A percentile compares a stretch with the other conserved stretches of the same genome.
These are phyloP conservation scores for Picocystis sp. DNA, from an alignment of 163 green algal genomes.

Conservation along the genomic window DNA sequence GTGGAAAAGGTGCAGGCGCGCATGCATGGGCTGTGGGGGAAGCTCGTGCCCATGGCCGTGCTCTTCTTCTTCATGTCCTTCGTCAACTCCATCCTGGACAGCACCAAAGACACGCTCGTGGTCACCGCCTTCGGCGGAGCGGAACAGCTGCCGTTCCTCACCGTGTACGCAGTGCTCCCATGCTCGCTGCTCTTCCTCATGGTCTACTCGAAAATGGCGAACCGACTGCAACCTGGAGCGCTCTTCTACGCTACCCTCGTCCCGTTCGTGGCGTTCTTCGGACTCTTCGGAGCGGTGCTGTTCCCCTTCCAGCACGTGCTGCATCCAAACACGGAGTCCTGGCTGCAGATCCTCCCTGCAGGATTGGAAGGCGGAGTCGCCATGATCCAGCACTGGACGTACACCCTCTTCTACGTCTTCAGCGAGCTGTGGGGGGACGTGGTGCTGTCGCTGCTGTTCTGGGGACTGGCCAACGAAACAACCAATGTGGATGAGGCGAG, in stretches of 20 bases:
- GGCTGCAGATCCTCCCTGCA: conserved; percentile 12
- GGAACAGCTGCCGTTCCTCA: conserved; percentile 75
- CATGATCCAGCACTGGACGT: conserved; percentile 80
- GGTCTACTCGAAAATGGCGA: conserved; percentile 45
- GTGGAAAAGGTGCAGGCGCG: no score
- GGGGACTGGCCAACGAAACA: conserved; percentile 53
- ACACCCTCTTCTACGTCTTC: conserved; percentile 83
- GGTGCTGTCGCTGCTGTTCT: conserved; percentile 83
- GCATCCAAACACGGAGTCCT: conserved; percentile 30
- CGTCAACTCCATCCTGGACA: conserved; percentile 87
- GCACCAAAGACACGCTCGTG: conserved; percentile 72
- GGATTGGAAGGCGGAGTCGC: conserved; percentile 31
- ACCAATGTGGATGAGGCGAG: conserved; percentile 63
- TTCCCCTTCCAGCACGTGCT: conserved; percentile 64
- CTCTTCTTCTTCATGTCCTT: conserved; percentile 83
- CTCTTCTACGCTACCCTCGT: conserved; percentile 74
- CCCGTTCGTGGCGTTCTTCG: conserved; percentile 67
- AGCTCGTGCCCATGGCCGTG: conserved; percentile 46
- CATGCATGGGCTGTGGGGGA: conserved; percentile 15
- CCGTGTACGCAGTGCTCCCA: conserved; percentile 80
- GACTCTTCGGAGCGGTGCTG: conserved; percentile 51
- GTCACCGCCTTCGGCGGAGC: conserved; percentile 61
- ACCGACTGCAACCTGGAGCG: conserved; percentile 31
- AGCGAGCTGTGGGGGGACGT: conserved; percentile 89
- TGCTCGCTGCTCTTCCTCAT: conserved; percentile 72